Evolutionary conservation across 306 rosid genomes (phyloP).

Genomic region (Rosa multiflora): DNA sequence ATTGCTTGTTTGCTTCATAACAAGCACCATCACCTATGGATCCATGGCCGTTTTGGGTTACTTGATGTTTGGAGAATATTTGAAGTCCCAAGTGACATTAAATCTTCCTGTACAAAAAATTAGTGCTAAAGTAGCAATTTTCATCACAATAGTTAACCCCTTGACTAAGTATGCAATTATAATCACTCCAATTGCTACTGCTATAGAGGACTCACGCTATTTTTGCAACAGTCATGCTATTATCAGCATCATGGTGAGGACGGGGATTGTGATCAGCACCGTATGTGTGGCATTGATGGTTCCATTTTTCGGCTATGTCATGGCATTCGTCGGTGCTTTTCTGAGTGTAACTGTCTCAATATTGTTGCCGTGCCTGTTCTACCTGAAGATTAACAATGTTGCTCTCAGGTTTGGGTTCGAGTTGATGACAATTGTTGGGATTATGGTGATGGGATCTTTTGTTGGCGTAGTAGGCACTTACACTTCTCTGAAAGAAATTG

Average conservation of each 20-base stretch:
- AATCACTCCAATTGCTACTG: slow-evolving; percentile 51
- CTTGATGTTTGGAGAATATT: slow-evolving; percentile 51
- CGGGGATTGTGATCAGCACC: slow-evolving; percentile 45
- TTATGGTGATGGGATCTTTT: slow-evolving; percentile 43
- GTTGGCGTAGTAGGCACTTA: slow-evolving; percentile 52
- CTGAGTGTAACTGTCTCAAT: slow-evolving; percentile 39
- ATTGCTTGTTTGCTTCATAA: slow-evolving; percentile 48
- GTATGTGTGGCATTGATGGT: slow-evolving; percentile 47
- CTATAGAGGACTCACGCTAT: slow-evolving; percentile 46
- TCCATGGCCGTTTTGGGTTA: slow-evolving; percentile 58
- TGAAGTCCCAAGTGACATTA: slow-evolving; percentile 59
- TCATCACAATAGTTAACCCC: slow-evolving; percentile 60
- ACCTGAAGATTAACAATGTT: slow-evolving; percentile 58
- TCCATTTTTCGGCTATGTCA: slow-evolving; percentile 62
- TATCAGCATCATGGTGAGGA: slow-evolving; percentile 46
- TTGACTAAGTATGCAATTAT: slow-evolving; percentile 62
- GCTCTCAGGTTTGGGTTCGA: slow-evolving; percentile 48
- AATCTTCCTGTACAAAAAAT: slow-evolving; percentile 53
- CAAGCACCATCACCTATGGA: slow-evolving; percentile 54
- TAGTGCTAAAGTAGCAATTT: slow-evolving; percentile 57
- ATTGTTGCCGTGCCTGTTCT: slow-evolving; percentile 60
- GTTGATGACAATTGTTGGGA: slow-evolving; percentile 34
- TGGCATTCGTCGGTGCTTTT: slow-evolving; percentile 68
- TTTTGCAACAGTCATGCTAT: slow-evolving; percentile 6
- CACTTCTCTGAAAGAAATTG: slow-evolving; percentile 43